These are phyloP conservation scores for Penicillium samsonianum DNA, from an alignment of 495 filamentous ascomycete species.

Conservation along the genomic window DNA sequence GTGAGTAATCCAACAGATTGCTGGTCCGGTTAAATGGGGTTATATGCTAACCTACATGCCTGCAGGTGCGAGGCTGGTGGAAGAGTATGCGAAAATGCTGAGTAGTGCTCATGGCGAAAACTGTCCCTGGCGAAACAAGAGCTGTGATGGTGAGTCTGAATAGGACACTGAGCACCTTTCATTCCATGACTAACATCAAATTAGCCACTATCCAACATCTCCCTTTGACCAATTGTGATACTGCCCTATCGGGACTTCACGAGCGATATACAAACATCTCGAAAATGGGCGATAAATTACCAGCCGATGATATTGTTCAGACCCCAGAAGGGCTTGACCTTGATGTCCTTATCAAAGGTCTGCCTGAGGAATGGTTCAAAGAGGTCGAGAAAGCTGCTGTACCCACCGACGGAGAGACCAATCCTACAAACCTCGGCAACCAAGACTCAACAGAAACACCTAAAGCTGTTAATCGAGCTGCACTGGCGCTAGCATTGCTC, in stretches of 20 bases:
- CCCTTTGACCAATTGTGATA: constrained; percentile 57
- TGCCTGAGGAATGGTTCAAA: constrained; percentile 36
- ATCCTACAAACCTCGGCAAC: constrained; percentile 4
- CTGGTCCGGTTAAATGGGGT: neutral
- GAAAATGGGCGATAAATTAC: constrained; percentile 52
- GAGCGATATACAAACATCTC: constrained; percentile 60
- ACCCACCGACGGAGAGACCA: constrained; percentile 10
- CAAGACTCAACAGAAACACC: constrained; percentile 14
- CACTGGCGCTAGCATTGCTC: constrained; percentile 75
- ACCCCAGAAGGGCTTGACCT: constrained; percentile 46
- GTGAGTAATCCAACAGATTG: constrained; percentile 32
- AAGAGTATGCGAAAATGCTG: constrained; percentile 71
- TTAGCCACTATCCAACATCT: constrained; percentile 56
- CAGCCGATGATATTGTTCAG: constrained; percentile 49
- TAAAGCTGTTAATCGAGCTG: constrained; percentile 57
- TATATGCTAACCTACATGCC: constrained; percentile 13
- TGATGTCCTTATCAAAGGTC: constrained; percentile 29
- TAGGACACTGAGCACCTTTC: neutral
- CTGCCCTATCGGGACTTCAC: constrained; percentile 56
- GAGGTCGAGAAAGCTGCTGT: constrained; percentile 21
- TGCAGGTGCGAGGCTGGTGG: constrained; percentile 61
- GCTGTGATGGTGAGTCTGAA: constrained; percentile 70
- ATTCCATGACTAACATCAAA: constrained; percentile 11
- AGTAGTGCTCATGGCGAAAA: constrained; percentile 74
- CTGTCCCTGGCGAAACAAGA: constrained; percentile 83